Evolutionary conservation across 1,139 yeast genomes (phyloP).

Genomic region (Pneumocystis murina): DNA sequence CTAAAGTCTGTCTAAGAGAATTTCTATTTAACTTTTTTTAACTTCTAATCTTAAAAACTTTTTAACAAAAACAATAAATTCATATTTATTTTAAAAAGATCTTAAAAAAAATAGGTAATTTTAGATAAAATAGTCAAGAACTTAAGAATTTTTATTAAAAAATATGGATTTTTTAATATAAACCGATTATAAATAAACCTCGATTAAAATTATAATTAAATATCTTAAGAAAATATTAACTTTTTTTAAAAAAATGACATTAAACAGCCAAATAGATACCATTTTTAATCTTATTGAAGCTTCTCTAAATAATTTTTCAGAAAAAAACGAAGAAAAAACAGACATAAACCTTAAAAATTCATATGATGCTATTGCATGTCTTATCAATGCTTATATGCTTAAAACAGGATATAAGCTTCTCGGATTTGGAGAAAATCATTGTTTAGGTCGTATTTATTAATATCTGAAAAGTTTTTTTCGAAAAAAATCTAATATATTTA

Average conservation of each 20-base stretch:
- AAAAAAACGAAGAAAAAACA: background rate
- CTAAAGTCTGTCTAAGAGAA: no score
- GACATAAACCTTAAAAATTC: slow-evolving; percentile 3
- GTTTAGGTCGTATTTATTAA: background rate
- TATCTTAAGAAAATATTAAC: background rate
- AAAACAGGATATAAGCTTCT: slow-evolving; percentile 13
- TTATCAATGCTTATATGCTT: slow-evolving; percentile 14
- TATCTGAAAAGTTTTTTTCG: background rate
- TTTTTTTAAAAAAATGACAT: background rate
- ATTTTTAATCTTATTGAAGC: background rate
- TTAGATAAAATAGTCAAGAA: no score
- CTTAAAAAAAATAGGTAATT: no score
- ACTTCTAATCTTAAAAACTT: no score
- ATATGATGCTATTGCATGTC: slow-evolving; percentile 13
- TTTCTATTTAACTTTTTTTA: no score
- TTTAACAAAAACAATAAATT: no score
- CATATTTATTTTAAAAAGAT: no score
- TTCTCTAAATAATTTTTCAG: background rate
- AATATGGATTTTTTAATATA: no score
- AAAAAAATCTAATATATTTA: background rate
- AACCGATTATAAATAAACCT: no score
- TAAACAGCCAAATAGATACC: background rate
- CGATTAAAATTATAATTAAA: no score
- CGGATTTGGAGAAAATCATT: slow-evolving; percentile 8
- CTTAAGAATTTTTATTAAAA: no score